Evolutionary conservation across 2,329 filamentous ascomycete species (phyloP), one percentile per base, ranked within the genome.

Genomic region (Aspergillus tamarii): DNA sequence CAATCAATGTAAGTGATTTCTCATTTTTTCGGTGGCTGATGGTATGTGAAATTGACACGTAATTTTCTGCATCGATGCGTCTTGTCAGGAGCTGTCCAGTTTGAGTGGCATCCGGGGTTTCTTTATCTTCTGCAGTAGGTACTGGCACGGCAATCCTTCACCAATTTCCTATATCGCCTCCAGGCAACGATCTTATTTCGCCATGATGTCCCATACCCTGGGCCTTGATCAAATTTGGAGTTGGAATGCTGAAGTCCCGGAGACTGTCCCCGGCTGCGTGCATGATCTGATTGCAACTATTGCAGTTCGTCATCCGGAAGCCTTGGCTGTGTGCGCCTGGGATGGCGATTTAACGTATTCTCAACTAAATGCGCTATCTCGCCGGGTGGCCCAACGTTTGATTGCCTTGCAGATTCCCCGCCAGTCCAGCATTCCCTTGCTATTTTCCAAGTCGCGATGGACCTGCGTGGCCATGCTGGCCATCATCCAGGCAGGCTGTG

Each of bases 341-440:
- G 64, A 65, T 50, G 64, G 60, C 9, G n/a, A 43, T 16, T 48
- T 60, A 6, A 63, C 60, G 4, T 65, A 65, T 32, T 7, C 14
- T 6, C 57, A 66, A n/a, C 56, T 66, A 2, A 55, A 62, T 26
- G 2, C 30, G 3, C 41, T 59, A 1, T 59, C 58, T 8, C 10
- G 3, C n/a, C 21, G 14, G 3, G n/a, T 66, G 7, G 46, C 61
- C 1, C 14, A n/a, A 16, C 21, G 26, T 1, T 26, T 61, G 26
- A 8, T 16, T 8, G 9, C 19, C 2, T 21, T 26, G 8, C 50
- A 56, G 1, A 53, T 66, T 21, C 8, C n/a, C n/a, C 60, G 57
- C 1, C 60, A 50, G 26, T 39, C 19, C 1, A 48, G 55, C 7
- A 60, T 66, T 5, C 36, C 60, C 6, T 21, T 66, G 4, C 56